Percentiles rank a stretch among this genome's conserved stretches.
phyloP scores from a whole-genome alignment of 2,329 filamentous ascomycete genomes.

The Lachnellula arida region DNA sequence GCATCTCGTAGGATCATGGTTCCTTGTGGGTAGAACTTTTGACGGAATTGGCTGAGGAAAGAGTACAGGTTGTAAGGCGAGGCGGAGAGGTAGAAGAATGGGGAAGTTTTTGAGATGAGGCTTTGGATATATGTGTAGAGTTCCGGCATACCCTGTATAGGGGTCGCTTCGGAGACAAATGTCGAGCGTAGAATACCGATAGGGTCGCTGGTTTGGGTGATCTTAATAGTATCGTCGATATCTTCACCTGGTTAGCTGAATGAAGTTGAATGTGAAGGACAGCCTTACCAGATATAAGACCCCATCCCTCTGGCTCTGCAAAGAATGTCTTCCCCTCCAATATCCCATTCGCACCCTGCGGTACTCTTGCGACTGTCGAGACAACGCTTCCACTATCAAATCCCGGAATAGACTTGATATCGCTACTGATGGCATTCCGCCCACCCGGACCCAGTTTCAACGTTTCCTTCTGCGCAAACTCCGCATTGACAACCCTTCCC shows the following conservation, averaged over 20 bases:
- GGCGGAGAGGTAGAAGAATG: conserved; percentile 91
- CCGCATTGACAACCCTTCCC: conserved; percentile 61
- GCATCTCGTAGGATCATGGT: conserved; percentile 81
- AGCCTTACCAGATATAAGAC: conserved; percentile 64
- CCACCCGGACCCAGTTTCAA: conserved; percentile 65
- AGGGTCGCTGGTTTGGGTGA: conserved; percentile 76
- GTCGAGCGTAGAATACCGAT: conserved; percentile 78
- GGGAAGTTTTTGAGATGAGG: conserved; percentile 51
- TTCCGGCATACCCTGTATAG: conserved; percentile 77
- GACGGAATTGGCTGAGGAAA: conserved; percentile 72
- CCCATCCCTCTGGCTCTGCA: conserved; percentile 75
- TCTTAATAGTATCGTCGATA: conserved; percentile 93
- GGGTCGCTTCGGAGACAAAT: conserved; percentile 69
- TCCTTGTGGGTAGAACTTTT: conserved; percentile 66
- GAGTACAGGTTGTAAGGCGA: conserved; percentile 94
- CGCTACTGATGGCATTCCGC: conserved; percentile 65
- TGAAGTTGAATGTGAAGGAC: neutral
- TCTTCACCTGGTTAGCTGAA: conserved; percentile 46
- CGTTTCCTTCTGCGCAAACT: conserved; percentile 44
- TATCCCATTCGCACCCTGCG: conserved; percentile 48
- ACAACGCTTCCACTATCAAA: conserved; percentile 44
- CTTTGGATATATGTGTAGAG: conserved; percentile 66
- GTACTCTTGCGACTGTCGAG: conserved; percentile 44
- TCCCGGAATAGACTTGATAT: conserved; percentile 50
- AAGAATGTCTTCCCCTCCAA: conserved; percentile 67